Evolutionary conservation across 306 rosid genomes (phyloP).

Genomic region (Lathyrus aphaca): DNA sequence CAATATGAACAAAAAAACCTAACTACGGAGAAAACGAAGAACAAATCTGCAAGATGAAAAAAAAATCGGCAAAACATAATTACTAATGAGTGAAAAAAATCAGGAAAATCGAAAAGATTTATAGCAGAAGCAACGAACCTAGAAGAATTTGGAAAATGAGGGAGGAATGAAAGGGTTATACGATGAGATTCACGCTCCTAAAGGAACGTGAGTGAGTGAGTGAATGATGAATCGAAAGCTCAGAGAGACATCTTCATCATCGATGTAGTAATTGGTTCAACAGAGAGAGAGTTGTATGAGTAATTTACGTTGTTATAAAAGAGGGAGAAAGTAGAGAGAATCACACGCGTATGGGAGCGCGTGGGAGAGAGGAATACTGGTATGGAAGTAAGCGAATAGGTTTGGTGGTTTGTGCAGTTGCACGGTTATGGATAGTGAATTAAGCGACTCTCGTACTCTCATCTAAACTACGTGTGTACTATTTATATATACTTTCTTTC

Average conservation of each 20-base stretch:
- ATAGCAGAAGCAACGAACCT: conserved; percentile 50
- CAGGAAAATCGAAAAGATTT: conserved; percentile 38
- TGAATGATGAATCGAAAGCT: conserved; percentile 51
- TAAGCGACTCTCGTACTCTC: too few relatives aligned
- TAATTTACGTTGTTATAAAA: too few relatives aligned
- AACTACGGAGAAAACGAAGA: conserved; percentile 32
- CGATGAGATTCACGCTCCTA: conserved; percentile 36
- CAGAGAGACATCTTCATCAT: conserved; percentile 38
- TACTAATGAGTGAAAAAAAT: not conserved
- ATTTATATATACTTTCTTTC: too few relatives aligned
- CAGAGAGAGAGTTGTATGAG: too few relatives aligned
- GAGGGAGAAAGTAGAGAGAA: too few relatives aligned
- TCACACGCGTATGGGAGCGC: too few relatives aligned
- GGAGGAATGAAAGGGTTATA: conserved; percentile 61
- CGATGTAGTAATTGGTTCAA: conserved; percentile 33
- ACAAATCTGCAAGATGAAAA: conserved; percentile 4
- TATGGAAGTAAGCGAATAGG: too few relatives aligned
- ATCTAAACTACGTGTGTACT: too few relatives aligned
- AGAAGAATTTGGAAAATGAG: conserved; percentile 38
- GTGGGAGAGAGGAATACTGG: too few relatives aligned
- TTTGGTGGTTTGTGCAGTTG: too few relatives aligned
- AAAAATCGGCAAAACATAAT: too few relatives aligned
- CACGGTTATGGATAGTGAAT: too few relatives aligned
- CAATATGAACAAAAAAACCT: not conserved
- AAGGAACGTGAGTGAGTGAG: conserved; percentile 39